A percentile compares a stretch with the other conserved stretches of the same genome.
Evolutionary conservation across 495 filamentous ascomycete species (phyloP).

Genomic region (Physcia stellaris): DNA sequence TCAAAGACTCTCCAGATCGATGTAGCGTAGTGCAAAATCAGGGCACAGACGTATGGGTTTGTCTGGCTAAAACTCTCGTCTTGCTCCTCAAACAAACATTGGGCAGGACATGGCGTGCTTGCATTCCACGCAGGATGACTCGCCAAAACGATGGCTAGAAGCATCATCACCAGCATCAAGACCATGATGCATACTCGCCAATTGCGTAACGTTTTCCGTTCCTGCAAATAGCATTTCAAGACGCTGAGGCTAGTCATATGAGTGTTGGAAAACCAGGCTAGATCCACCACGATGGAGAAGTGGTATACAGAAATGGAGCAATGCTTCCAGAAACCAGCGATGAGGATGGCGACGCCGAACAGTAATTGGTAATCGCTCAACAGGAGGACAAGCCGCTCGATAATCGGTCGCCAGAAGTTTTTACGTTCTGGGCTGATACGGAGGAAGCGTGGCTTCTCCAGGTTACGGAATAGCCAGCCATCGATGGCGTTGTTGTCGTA

Average conservation of each 20-base stretch:
- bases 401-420: slow-evolving; percentile 7
- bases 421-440: not conserved
- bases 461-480: not conserved
- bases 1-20: slow-evolving; percentile 2
- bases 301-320: slow-evolving; percentile 22
- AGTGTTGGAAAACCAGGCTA: slow-evolving; percentile 18
- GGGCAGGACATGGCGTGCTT: not conserved
- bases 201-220: slow-evolving; percentile 1
- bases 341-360: slow-evolving; percentile 24
- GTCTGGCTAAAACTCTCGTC: not conserved
- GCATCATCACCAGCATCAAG: slow-evolving; percentile 1
- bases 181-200: slow-evolving; percentile 5
- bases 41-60: not conserved
- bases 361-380: slow-evolving; percentile 31
- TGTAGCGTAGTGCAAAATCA: slow-evolving; percentile 1
- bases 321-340: slow-evolving; percentile 16
- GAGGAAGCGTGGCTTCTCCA: not conserved
- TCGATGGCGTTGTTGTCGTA: not conserved
- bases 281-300: slow-evolving; percentile 19
- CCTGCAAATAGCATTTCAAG: slow-evolving; percentile 2
- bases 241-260: slow-evolving; percentile 13
- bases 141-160: not conserved
- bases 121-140: not conserved
- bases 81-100: slow-evolving; percentile 3
- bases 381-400: slow-evolving; percentile 12